Evolutionary conservation across 108 stramenopile genomes (phyloP).

Genomic region (Epipyxis sp.): DNA sequence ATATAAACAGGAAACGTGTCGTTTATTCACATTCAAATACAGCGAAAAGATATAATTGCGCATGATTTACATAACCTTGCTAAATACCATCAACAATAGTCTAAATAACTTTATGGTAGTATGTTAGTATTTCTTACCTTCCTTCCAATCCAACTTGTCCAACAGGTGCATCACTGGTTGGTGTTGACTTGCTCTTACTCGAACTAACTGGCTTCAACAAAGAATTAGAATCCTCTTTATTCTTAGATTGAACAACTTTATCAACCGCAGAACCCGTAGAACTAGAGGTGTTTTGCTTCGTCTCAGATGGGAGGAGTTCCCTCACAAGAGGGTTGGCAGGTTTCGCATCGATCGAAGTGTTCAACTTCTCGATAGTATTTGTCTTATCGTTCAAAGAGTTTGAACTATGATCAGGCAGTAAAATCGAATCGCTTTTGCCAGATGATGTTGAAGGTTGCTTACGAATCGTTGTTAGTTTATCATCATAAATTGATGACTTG

Average conservation of each 20-base stretch:
- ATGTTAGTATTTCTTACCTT: no score
- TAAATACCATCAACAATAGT: no score
- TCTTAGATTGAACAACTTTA: not conserved
- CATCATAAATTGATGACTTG: conserved; percentile 22
- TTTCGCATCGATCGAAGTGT: not conserved
- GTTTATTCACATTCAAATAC: no score
- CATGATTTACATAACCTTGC: no score
- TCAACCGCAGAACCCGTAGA: not conserved
- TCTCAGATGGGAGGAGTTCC: not conserved
- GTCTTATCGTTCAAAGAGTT: not conserved
- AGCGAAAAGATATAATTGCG: no score
- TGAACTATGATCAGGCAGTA: not conserved
- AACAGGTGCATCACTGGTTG: no score
- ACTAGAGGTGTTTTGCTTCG: no score
- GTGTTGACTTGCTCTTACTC: no score
- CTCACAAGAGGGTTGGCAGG: not conserved
- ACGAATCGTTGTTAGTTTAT: not conserved
- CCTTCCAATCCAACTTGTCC: no score
- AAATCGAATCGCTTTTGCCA: not conserved
- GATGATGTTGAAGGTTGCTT: not conserved
- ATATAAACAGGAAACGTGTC: no score
- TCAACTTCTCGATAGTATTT: not conserved
- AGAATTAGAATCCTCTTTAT: not conserved
- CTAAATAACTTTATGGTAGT: no score
- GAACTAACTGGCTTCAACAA: conserved; percentile 6